Base-by-base conservation (phyloP, 2,329 filamentous ascomycete species). In the Atkinsonella texensis region DNA sequence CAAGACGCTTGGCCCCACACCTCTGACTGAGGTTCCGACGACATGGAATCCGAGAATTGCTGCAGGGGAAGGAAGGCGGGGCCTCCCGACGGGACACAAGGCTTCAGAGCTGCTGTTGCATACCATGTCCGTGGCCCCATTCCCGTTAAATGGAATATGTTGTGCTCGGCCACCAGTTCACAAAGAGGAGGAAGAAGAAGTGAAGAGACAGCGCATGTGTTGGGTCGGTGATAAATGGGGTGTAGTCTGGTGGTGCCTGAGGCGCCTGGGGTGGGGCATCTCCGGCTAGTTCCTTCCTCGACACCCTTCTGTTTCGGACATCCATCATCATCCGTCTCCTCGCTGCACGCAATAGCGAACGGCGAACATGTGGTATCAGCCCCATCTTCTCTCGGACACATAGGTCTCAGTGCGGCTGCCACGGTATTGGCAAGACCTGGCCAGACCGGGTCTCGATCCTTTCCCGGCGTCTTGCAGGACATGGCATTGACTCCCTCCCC, bases 381-480 rank as follows among this genome's bases (percentile, higher is more conserved):
- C 18, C 33, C 31, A n/a, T 18, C 39, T n/a, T 17, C 12, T 12
- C 32, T 6, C n/a, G 15, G 42, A 20, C 17, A 32, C 6, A 42
- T 13, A 42, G 13, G 20, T 9, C 48, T 28, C 48, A 17, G n/a
- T 38, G 6, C 47, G 47, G 38, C 23, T 40, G 46, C 35, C 20
- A 20, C 17, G 33, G 13, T 7, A 28, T 31, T 28, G 35, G 20
- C 35, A 31, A 23, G 17, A 40, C 13, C 42, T 44, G 39, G 31
- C 18, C 31, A 23, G 17, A 40, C 13, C 42, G 35, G 39, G 31
- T 32, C 40, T 11, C 20, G 11, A 17, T 28, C 40, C 38, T 33
- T 43, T 50, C 48, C 31, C 13, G 48, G 40, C 48, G 28, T 50
- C 17, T 31, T 38, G 40, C 48, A 50, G 48, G 17, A 50, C 8